These are phyloP conservation scores for Solanum pimpinellifolium DNA, from an alignment of 257 asterid genomes.

Conservation along the genomic window DNA sequence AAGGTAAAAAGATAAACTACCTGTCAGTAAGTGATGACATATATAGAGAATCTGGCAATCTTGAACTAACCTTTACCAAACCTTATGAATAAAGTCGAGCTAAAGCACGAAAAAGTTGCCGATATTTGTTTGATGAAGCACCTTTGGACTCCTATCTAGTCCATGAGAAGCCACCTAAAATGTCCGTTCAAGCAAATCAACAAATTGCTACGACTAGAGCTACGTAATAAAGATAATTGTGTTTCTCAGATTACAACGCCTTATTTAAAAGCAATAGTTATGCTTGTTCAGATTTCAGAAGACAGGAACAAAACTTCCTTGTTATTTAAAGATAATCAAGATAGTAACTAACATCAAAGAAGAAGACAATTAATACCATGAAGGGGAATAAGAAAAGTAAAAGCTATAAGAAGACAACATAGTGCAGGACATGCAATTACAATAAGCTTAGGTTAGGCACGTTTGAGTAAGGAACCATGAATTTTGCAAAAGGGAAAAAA, in stretches of 20 bases:
- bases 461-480: background rate
- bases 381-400: background rate
- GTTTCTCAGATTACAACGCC: background rate
- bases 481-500: background rate
- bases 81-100: constrained; percentile 3
- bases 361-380: background rate
- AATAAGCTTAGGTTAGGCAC: background rate
- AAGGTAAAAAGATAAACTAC: background rate
- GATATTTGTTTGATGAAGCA: constrained; percentile 70
- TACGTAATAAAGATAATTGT: background rate
- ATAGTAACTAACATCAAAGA: background rate
- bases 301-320: background rate
- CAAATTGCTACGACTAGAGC: background rate
- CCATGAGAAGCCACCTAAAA: constrained; percentile 95
- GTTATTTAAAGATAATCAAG: background rate
- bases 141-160: constrained; percentile 85
- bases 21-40: background rate
- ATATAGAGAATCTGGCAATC: background rate
- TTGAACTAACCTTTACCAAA: background rate
- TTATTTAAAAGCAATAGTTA: background rate
- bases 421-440: background rate
- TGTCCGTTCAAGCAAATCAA: background rate
- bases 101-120: constrained; percentile 69
- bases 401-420: background rate
- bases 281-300: background rate